These are phyloP conservation scores for Talaromyces verruculosus DNA, from an alignment of 2,329 filamentous ascomycete species.

Conservation along the genomic window DNA sequence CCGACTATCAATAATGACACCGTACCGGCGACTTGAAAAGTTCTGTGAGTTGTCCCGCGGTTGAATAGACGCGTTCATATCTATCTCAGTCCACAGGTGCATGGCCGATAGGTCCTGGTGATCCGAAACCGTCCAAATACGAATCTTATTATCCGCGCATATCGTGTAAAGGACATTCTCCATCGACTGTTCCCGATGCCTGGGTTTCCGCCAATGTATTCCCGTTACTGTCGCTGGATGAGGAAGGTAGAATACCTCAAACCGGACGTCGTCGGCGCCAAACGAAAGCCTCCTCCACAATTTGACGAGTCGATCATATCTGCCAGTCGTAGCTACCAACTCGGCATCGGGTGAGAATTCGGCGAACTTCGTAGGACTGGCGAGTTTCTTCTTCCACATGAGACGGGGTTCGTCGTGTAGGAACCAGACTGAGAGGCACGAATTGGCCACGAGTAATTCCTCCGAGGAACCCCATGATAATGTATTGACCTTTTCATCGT, in stretches of 20 bases:
- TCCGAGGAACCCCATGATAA: conserved; percentile 86
- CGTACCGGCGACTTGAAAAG: conserved; percentile 58
- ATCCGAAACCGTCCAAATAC: conserved; percentile 80
- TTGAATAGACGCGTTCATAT: conserved; percentile 71
- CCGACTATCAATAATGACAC: conserved; percentile 78
- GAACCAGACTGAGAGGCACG: conserved; percentile 68
- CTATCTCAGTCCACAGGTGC: conserved; percentile 76
- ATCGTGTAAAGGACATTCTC: conserved; percentile 90
- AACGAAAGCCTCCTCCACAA: conserved; percentile 88
- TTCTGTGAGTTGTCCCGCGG: conserved; percentile 48
- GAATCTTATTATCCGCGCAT: conserved; percentile 74
- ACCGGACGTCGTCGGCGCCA: conserved; percentile 76
- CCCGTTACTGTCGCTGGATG: conserved; percentile 79
- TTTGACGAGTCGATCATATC: conserved; percentile 80
- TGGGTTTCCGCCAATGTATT: conserved; percentile 80
- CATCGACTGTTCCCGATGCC: conserved; percentile 71
- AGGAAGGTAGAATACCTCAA: conserved; percentile 87
- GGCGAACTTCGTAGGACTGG: conserved; percentile 71
- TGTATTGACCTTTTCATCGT: conserved; percentile 49
- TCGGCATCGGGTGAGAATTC: conserved; percentile 82
- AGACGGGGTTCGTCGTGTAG: conserved; percentile 46
- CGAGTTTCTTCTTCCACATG: conserved; percentile 73
- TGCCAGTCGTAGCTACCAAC: conserved; percentile 78
- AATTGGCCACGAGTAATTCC: conserved; percentile 78
- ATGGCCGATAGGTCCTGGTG: conserved; percentile 69